Evolutionary conservation across 768 basidiomycete genomes (phyloP).

Genomic region (Rhizopogon vesiculosus): DNA sequence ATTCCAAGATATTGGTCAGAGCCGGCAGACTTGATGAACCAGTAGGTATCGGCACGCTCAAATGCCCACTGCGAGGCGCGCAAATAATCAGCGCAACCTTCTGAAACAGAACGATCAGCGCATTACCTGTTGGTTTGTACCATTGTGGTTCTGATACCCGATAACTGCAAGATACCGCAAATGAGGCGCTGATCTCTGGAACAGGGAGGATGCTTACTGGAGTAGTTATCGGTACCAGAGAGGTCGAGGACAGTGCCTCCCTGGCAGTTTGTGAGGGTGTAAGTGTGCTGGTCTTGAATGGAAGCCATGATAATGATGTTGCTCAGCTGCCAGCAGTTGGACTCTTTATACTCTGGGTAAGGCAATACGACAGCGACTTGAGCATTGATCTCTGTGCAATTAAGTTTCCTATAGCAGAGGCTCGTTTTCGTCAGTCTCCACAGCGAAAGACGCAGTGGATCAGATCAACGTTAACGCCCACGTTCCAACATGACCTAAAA

Average conservation of each 20-base stretch:
- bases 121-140: constrained; percentile 46
- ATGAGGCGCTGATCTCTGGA: not conserved
- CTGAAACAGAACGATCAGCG: not conserved
- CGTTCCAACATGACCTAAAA: not conserved
- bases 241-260: constrained; percentile 50
- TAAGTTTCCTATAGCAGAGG: too few species aligned
- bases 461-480: not conserved
- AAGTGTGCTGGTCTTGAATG: constrained; percentile 32
- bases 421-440: too few species aligned
- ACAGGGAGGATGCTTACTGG: constrained; percentile 29
- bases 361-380: not conserved
- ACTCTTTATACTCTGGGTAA: not conserved
- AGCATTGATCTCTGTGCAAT: too few species aligned
- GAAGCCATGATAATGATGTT: constrained; percentile 10
- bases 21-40: constrained; percentile 38
- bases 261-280: constrained; percentile 48
- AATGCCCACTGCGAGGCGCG: constrained; percentile 42
- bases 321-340: not conserved
- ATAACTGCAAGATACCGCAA: constrained; percentile 32
- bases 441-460: too few species aligned
- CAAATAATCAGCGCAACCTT: not conserved
- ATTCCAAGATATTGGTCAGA: constrained; percentile 38
- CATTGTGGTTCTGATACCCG: constrained; percentile 39
- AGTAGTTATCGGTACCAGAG: constrained; percentile 44
- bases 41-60: constrained; percentile 27